Evolutionary conservation across 208 protist species (phyloP), one percentile per base, ranked within the genome.

Genomic region (Wallacemonas sp.): DNA sequence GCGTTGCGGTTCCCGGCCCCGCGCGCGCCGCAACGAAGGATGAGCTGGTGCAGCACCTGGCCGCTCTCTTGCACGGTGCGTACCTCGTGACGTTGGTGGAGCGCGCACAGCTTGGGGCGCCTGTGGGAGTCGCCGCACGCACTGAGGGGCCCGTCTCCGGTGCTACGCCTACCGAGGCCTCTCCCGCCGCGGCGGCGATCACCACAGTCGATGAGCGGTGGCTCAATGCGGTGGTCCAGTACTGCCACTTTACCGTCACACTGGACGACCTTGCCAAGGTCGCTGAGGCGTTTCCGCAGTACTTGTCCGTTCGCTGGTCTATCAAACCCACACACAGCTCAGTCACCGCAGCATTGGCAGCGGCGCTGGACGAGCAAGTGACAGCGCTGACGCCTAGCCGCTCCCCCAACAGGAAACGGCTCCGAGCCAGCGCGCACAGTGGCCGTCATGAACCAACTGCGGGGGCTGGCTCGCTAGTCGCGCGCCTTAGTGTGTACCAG

Each of bases 81-180:
- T 87, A 78, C 42, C 70, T 93, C 3, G 72, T 95, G n/a, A 86
- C 85, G 3, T 76, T 87, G 42, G 78, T 79, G 0, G 73, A 80
- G 59, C 81, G 84, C 53, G 90, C 90, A 1, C 90, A 95, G 57
- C 57, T 84, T 15, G 78, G 85, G 12, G 52, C 50, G 36, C 13
- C 63, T 33, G 44, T 50, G 30, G 38, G 27, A 33, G 44, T 17
- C 6, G 6, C 3, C 15, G 42, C 39, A 42, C 29, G 17, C 41
- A 37, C 45, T 22, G 19, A 22, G 13, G 17, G 6, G 17, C 21
- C 32, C 15, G 9, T 21, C 13, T 34, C 9, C 50, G 10, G 6
- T 34, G 30, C n/a, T n/a, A n/a, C n/a, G n/a, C n/a, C n/a, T n/a
- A n/a, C n/a, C n/a, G n/a, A n/a, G n/a, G n/a, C n/a, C n/a, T n/a